Evolutionary conservation across 192 early-diverging fungal genomes (phyloP).

Genomic region (Gryganskiella cystojenkinii): DNA sequence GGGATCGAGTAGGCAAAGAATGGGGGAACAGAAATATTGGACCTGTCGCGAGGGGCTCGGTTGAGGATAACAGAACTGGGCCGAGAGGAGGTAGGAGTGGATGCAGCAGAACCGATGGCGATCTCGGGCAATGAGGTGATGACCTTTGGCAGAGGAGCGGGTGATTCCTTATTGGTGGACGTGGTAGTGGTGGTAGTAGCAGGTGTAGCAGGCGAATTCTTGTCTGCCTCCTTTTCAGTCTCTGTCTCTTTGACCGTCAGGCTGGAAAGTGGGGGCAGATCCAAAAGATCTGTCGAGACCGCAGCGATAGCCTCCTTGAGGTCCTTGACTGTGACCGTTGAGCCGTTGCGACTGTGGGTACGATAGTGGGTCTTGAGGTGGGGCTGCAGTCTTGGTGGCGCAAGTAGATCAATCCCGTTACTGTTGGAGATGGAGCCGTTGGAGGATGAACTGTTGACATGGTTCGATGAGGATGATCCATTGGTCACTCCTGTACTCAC

Average conservation of each 20-base stretch:
- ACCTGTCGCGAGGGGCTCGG: conserved; percentile 28
- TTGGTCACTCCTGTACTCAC: no score
- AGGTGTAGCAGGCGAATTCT: not conserved
- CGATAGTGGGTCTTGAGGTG: conserved; percentile 53
- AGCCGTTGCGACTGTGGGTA: conserved; percentile 48
- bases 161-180: not conserved
- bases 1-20: conserved; percentile 52
- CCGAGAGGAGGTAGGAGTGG: conserved; percentile 26
- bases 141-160: not conserved
- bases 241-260: not conserved
- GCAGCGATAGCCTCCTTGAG: conserved; percentile 51
- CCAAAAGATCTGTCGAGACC: conserved; percentile 28
- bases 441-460: not conserved
- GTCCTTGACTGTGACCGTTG: conserved; percentile 50
- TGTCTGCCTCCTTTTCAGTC: not conserved
- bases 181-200: conserved; percentile 3
- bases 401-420: conserved; percentile 12
- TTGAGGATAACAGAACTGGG: conserved; percentile 26
- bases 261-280: conserved; percentile 17
- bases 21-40: conserved; percentile 28
- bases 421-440: conserved; percentile 6
- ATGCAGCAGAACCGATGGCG: not conserved
- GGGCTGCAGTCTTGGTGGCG: conserved; percentile 23
- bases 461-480: not conserved
- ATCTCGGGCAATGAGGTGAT: conserved; percentile 19